Base-by-base conservation (phyloP, 2,329 filamentous ascomycete genomes). In the Teratosphaeria gauchensis region DNA sequence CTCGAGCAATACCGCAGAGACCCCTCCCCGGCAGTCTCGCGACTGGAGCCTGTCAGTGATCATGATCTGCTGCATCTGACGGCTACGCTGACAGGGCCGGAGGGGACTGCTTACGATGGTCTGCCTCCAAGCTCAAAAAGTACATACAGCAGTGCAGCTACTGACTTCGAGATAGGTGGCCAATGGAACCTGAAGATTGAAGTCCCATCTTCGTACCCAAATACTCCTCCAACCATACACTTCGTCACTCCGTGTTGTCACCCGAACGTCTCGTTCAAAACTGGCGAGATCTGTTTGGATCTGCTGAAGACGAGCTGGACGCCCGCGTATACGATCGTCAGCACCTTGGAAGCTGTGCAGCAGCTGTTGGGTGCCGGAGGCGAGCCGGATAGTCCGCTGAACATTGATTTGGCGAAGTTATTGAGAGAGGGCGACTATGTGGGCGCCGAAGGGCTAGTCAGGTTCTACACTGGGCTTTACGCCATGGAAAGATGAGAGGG, bases 201-300 rank as follows among this genome's bases (percentile, higher is more conserved):
- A 55, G 82, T 97, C 68, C 92, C 94, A 0, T 65, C 82, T 0
- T 83, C 82, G 48, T 97, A 99, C 75, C 94, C 94, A 2, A 80
- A 88, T 59, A 75, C 82, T 0, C 87, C 94, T 1, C 94, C 94
- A 0, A 81, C 78, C 48, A 86, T 99, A 64, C 79, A 76, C 59
- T 99, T 99, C 77, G 77, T 80, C n/a, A 99, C 91, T 38, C 84
- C 85, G 62, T 84, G 95, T 64, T 88, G 90, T 68, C 91, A 96
- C 77, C 86, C 92, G 54, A 96, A 96, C 74, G 84, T 88, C 53
- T 77, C 82, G 62, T 84, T 84, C 71, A 77, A 78, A 65, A 91
- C 84, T 2, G 94, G 94, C 66, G 92, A 96, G 75, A 94, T 99
- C 70, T 99, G 94, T 73, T 84, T 97, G 31, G 94, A 96, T 71